Percentiles rank a stretch among this genome's conserved stretches.
These are phyloP conservation scores for Plasmodium knowlesi DNA, from an alignment of 169 alveolate species.

Conservation along the genomic window DNA sequence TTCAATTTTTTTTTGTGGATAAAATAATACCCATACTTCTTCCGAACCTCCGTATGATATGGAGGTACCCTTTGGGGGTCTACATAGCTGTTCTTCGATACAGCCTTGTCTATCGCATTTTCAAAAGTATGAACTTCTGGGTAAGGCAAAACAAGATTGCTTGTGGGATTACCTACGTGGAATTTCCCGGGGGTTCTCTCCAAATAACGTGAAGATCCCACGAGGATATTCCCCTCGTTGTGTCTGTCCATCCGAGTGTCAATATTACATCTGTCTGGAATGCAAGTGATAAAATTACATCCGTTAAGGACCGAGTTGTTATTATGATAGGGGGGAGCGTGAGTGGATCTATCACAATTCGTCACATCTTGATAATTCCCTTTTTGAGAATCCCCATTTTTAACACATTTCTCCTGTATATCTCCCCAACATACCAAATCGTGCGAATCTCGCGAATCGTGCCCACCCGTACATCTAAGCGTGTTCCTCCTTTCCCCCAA, in stretches of 20 bases:
- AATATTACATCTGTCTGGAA: not conserved
- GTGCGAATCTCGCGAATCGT: not conserved
- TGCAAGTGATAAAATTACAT: not conserved
- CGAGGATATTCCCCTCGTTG: not conserved
- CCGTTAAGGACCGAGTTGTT: not conserved
- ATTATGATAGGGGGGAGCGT: not conserved
- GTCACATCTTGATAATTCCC: not conserved
- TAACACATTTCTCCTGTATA: not conserved
- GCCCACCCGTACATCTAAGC: not conserved
- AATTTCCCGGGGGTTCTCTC: not conserved
- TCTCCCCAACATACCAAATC: not conserved
- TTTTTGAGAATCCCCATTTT: not conserved
- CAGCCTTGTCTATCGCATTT: not conserved
- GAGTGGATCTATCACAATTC: not conserved
- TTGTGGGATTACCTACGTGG: not conserved
- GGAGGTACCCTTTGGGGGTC: not conserved
- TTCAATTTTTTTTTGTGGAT: conserved; percentile 1
- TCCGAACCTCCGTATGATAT: not conserved
- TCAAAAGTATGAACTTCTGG: not conserved
- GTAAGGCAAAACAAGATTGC: not conserved
- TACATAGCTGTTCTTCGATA: not conserved
- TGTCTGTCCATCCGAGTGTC: not conserved
- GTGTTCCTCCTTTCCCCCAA: not conserved
- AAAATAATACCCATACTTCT: not conserved
- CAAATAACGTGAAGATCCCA: not conserved